Base-by-base conservation (phyloP, 331 rosid species). In the Acacia concinna region DNA sequence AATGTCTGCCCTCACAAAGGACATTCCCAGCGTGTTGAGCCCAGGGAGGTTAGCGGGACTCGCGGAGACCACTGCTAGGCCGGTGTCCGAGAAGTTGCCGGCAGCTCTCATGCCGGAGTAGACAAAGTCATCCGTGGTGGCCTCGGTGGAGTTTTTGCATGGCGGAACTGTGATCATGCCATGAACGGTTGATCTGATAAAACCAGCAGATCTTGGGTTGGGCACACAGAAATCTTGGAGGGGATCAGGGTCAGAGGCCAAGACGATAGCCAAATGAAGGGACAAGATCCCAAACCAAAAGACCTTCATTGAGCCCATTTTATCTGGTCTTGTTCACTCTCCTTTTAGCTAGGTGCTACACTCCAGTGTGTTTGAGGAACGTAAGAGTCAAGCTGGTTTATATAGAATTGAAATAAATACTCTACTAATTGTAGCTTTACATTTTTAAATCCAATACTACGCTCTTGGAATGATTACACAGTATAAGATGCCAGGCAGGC, bases 211-310 rank as follows among this genome's bases (percentile, higher is more conserved):
- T 69, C 17, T 88, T 35, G 87, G 88, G 81, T 88, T 85, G 68
- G 96, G 93, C 73, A 95, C 83, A 96, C 99, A 96, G 46, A 86
- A 93, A 78, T 96, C 99, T 82, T 96, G 99, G 25, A 96, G 54
- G 38, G 99, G 96, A 73, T 96, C 99, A 43, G 99, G 99, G 68
- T 96, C 99, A 10, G 99, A 86, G 64, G 97, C 94, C 15, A 83
- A 51, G 81, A 84, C 63, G 71, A 67, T 78, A 44, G 68, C 52
- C 31, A 75, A 60, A 66, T 60, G 80, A 56, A 90, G 80, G 78
- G 77, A 65, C 68, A 84, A 73, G 35, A 87, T 73, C 2, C 77
- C 68, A 35, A 82, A 46, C 43, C 81, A 51, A 69, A 85, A 71
- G 79, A 79, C 59, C 21, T 77, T 78, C 60, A 41, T 25, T 46